A percentile compares a stretch with the other conserved stretches of the same genome.
phyloP scores from a whole-genome alignment of 257 asterid genomes.

The Solanum commersonii region DNA sequence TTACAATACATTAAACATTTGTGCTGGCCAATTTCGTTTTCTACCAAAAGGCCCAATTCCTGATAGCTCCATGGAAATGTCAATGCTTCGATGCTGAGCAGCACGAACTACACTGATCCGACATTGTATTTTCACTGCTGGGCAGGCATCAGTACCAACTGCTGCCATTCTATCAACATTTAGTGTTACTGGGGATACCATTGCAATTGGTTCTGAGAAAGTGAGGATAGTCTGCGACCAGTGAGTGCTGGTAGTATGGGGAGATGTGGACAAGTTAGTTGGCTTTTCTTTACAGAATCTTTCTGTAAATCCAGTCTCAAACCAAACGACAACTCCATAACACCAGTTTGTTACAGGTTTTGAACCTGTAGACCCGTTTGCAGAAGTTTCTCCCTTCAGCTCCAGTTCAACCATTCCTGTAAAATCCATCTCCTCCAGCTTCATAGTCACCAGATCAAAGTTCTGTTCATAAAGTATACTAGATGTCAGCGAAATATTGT shows the following conservation, averaged over 20 bases:
- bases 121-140: slow-evolving; percentile 47
- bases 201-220: slow-evolving; percentile 70
- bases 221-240: slow-evolving; percentile 95
- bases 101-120: slow-evolving; percentile 82
- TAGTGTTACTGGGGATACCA: slow-evolving; percentile 25
- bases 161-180: slow-evolving; percentile 10
- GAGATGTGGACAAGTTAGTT: slow-evolving; percentile 71
- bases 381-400: slow-evolving; percentile 15
- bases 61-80: slow-evolving; percentile 74
- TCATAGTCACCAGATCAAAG: slow-evolving; percentile 84
- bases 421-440: slow-evolving; percentile 69
- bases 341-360: slow-evolving; percentile 33
- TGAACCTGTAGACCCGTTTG: slow-evolving; percentile 4
- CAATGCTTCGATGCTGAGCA: slow-evolving; percentile 71
- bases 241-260: slow-evolving; percentile 67
- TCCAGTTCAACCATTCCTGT: slow-evolving; percentile 66
- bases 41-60: slow-evolving; percentile 43
- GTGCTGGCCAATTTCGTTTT: slow-evolving; percentile 58
- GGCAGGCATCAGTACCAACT: slow-evolving; percentile 53
- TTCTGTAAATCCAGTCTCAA: slow-evolving; percentile 72
- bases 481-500: not conserved
- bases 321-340: slow-evolving; percentile 87
- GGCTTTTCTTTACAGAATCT: slow-evolving; percentile 86
- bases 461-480: slow-evolving; percentile 27
- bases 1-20: slow-evolving; percentile 39